Evolutionary conservation across 225 moss, liverwort and hornwort genomes (phyloP), one percentile per base, ranked within the genome.

Genomic region (Marchantia paleacea): DNA sequence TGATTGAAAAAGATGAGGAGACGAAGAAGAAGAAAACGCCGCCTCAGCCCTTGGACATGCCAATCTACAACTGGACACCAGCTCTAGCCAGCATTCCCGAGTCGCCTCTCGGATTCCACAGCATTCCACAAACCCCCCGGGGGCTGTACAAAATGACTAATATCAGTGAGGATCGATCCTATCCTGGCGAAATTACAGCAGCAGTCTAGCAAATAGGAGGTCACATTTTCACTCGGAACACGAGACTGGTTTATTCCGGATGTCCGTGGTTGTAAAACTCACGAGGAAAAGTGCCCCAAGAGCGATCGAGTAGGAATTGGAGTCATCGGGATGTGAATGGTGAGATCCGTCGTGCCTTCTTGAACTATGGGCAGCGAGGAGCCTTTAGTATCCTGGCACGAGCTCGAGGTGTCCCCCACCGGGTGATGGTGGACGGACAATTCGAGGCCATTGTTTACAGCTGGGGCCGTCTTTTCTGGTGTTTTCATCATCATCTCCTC

Each of bases 41-140:
- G 71, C 60, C 77, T 22, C 19, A 71, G 62, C 73, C 76, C 28
- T 1, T 85, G 53, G 79, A 84, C 4, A 62, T 66, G 57, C 82
- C 77, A 0, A 2, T 12, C 28, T 81, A 53, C 51, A 52, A n/a
- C 18, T 88, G 88, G 88, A 73, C 22, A 52, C 88, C 88, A 55
- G 16, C 55, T 30, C 52, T 88, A 12, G 14, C 78, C 3, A 81
- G 80, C 16, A 85, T 88, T 65, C 85, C 88, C 30, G 88, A 88
- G 31, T 88, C 88, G 12, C 88, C 88, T 57, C 62, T 88, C 31
- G 88, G 88, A 22, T 88, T 78, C 22, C 88, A 88, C 25, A 81
- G 60, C 55, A 48, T 22, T 0, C 85, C 88, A 0, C 55, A 57
- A 69, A 81, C 88, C 8, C 88, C 88, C 14, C 10, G 51, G 24